phyloP scores from a whole-genome alignment of 768 basidiomycete species.

The Kwoniella dendrophila region DNA sequence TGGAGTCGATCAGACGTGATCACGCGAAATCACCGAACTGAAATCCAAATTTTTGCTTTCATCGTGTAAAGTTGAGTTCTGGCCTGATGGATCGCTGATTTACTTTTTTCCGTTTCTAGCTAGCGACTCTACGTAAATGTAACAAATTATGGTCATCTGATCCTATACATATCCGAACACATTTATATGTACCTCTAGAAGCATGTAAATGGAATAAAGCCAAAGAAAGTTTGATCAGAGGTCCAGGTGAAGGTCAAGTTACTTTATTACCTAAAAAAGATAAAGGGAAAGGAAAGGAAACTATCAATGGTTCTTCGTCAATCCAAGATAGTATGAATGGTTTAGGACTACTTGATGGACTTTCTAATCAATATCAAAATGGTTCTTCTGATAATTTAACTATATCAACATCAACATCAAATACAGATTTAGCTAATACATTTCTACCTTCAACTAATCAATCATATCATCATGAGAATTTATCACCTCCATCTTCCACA shows the following conservation, averaged over 20 bases:
- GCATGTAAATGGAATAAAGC: conserved; percentile 54
- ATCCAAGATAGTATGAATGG: neutral
- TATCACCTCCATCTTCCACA: neutral
- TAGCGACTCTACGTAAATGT: conserved; percentile 74
- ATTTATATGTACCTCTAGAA: conserved; percentile 74
- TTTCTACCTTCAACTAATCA: conserved; percentile 31
- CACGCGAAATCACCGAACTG: too few relatives aligned
- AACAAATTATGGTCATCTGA: conserved; percentile 96
- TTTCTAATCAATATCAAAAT: neutral
- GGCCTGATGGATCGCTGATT: too few relatives aligned
- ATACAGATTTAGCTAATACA: neutral
- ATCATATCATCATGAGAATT: conserved; percentile 4
- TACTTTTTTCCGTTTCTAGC: conserved; percentile 41
- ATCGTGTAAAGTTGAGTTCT: too few relatives aligned
- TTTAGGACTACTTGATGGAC: neutral
- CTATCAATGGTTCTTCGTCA: neutral
- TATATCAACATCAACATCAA: neutral
- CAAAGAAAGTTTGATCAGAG: conserved; percentile 41
- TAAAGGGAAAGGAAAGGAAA: conserved; percentile 29
- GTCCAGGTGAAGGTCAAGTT: conserved; percentile 51
- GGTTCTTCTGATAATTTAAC: neutral
- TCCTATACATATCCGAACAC: conserved; percentile 80
- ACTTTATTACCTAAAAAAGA: conserved; percentile 39
- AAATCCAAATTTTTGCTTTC: too few relatives aligned
- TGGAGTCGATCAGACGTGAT: too few relatives aligned